A percentile compares a stretch with the other conserved stretches of the same genome.
phyloP scores from a whole-genome alignment of 768 basidiomycete species.

The Cystobasidium ongulense region DNA sequence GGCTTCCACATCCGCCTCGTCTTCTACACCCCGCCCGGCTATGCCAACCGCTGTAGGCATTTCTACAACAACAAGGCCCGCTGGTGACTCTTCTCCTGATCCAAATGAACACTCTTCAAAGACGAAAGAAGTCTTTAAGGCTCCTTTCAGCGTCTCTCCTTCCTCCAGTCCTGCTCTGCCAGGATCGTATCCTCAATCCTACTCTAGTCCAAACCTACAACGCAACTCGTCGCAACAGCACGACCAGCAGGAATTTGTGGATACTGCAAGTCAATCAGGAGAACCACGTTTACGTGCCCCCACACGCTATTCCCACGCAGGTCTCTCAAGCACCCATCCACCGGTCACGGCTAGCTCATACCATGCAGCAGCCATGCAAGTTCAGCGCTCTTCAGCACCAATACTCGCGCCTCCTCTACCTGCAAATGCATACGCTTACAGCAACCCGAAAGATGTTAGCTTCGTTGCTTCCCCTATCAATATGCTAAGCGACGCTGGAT shows the following conservation, averaged over 20 bases:
- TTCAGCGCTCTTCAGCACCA: not conserved
- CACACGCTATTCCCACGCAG: not conserved
- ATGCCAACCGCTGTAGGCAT: not conserved
- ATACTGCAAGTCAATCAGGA: not conserved
- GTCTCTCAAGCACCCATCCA: not conserved
- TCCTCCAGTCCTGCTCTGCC: not conserved
- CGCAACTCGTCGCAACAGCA: not conserved
- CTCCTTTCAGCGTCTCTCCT: not conserved
- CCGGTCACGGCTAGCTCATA: not conserved
- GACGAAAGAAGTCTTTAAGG: not conserved
- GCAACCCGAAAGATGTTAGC: not conserved
- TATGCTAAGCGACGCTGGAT: not conserved
- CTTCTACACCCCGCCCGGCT: not conserved
- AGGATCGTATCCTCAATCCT: not conserved
- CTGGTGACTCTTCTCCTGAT: too few relatives aligned
- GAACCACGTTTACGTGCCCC: not conserved
- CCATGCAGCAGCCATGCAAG: not conserved
- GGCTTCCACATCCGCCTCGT: not conserved
- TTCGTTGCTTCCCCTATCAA: not conserved
- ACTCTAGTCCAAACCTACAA: not conserved
- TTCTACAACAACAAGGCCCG: too few relatives aligned
- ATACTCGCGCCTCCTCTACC: not conserved
- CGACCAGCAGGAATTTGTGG: not conserved
- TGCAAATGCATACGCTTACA: not conserved
- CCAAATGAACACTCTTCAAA: not conserved